These are phyloP conservation scores for Coffea eugenioides DNA, from an alignment of 257 asterid species.

Conservation along the genomic window DNA sequence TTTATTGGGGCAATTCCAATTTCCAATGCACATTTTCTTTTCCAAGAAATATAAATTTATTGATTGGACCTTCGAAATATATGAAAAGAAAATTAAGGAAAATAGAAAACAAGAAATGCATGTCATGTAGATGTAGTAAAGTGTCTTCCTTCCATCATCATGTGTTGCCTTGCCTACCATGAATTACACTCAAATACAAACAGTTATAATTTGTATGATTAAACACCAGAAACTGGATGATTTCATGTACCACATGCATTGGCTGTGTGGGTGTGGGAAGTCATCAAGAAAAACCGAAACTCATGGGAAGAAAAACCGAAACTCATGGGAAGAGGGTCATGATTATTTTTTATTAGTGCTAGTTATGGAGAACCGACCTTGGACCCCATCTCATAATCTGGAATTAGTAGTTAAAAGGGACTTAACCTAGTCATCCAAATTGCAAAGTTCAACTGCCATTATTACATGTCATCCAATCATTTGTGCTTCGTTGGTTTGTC, in stretches of 20 bases:
- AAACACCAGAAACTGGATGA: conserved; percentile 8
- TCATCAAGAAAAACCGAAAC: background rate
- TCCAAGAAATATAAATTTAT: too few species aligned
- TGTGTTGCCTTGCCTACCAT: too few species aligned
- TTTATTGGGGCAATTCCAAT: too few species aligned
- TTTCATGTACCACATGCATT: conserved; percentile 14
- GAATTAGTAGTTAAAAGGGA: conserved; percentile 19
- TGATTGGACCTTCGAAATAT: background rate
- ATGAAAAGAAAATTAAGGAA: too few species aligned
- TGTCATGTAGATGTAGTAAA: too few species aligned
- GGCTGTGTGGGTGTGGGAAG: conserved; percentile 3
- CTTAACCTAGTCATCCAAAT: conserved; percentile 41
- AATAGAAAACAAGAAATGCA: too few species aligned
- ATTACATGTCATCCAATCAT: conserved; percentile 55
- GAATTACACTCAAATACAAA: background rate
- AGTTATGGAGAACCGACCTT: conserved; percentile 40
- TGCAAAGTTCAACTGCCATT: conserved; percentile 48
- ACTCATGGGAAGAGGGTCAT: conserved; percentile 13
- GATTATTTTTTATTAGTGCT: conserved; percentile 15
- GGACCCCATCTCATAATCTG: conserved; percentile 35
- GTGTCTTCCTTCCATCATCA: too few species aligned
- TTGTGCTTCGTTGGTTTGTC: conserved; percentile 42
- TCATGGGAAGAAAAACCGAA: background rate
- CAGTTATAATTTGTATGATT: background rate
- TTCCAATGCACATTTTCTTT: background rate